Evolutionary conservation across 495 filamentous ascomycete species (phyloP).

Genomic region (Lineolata rhizophorae): DNA sequence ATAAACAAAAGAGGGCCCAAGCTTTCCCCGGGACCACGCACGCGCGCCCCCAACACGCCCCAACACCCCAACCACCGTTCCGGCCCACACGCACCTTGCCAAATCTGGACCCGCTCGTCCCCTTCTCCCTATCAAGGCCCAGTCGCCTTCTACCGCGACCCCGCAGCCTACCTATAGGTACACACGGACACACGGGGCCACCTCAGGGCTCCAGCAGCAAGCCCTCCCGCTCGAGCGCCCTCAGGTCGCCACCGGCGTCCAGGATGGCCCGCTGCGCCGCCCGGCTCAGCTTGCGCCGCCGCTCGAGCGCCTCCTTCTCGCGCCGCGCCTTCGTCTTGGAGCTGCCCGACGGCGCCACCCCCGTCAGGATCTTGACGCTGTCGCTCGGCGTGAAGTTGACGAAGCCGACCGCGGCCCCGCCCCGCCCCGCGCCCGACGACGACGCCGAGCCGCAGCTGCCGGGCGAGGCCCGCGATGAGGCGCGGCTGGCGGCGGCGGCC

Average conservation of each 20-base stretch:
- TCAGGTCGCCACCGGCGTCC: constrained; percentile 60
- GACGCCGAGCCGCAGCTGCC: not conserved
- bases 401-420: constrained; percentile 36
- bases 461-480: not conserved
- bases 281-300: constrained; percentile 50
- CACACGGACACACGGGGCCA: too few relatives aligned
- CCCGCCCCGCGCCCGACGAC: not conserved
- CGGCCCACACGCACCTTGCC: too few relatives aligned
- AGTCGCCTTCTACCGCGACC: too few relatives aligned
- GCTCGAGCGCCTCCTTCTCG: constrained; percentile 69
- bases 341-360: constrained; percentile 76
- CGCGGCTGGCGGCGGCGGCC: too few relatives aligned
- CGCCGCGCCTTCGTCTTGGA: constrained; percentile 83
- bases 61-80: too few relatives aligned
- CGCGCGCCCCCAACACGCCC: too few relatives aligned
- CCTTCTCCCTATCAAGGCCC: too few relatives aligned
- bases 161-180: too few relatives aligned
- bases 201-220: too few relatives aligned
- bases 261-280: constrained; percentile 49
- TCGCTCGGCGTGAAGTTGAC: constrained; percentile 85
- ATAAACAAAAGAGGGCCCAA: too few relatives aligned
- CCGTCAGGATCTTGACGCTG: constrained; percentile 57
- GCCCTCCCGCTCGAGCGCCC: constrained; percentile 21
- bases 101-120: too few relatives aligned
- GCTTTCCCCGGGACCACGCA: too few relatives aligned